Evolutionary conservation across 1,284 basidiomycete species (phyloP).

Genomic region (Marasmius tenuissimus): DNA sequence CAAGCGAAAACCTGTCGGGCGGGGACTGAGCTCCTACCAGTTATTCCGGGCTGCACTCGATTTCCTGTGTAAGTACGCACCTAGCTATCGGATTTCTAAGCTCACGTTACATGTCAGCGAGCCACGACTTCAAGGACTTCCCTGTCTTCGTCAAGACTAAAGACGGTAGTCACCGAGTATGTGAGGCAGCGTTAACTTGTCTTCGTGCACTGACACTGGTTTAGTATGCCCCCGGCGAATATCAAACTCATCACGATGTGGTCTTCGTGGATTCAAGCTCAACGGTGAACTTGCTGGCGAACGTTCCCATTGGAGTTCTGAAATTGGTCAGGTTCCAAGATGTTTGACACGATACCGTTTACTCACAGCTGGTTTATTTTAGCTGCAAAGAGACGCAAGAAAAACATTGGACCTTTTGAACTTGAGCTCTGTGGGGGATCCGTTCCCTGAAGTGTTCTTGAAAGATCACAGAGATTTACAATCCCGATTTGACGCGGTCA

Average conservation of each 20-base stretch:
- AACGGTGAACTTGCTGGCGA: slow-evolving; percentile 78
- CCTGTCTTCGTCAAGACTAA: slow-evolving; percentile 64
- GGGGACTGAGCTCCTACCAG: slow-evolving; percentile 84
- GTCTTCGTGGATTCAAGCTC: slow-evolving; percentile 85
- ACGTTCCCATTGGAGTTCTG: slow-evolving; percentile 70
- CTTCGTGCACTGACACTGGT: neutral
- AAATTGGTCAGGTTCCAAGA: slow-evolving; percentile 53
- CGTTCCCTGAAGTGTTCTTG: slow-evolving; percentile 78
- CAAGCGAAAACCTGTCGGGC: slow-evolving; percentile 59
- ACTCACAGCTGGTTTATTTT: neutral
- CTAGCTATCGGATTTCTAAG: neutral
- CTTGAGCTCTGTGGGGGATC: slow-evolving; percentile 49
- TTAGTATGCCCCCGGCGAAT: slow-evolving; percentile 60
- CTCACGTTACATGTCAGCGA: slow-evolving; percentile 42
- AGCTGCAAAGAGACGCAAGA: slow-evolving; percentile 79
- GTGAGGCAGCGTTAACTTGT: neutral
- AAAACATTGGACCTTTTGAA: slow-evolving; percentile 68
- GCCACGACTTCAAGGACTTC: slow-evolving; percentile 66
- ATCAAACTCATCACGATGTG: slow-evolving; percentile 45
- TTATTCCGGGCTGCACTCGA: slow-evolving; percentile 82
- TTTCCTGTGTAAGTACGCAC: slow-evolving; percentile 59
- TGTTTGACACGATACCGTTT: neutral
- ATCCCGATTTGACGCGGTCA: slow-evolving; percentile 65
- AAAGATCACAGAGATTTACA: slow-evolving; percentile 63
- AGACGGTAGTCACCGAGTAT: slow-evolving; percentile 46